A percentile compares a stretch with the other conserved stretches of the same genome.
Conservation (phyloP, 371 early-diverging fungal genomes). For the Mortierella sp. region DNA sequence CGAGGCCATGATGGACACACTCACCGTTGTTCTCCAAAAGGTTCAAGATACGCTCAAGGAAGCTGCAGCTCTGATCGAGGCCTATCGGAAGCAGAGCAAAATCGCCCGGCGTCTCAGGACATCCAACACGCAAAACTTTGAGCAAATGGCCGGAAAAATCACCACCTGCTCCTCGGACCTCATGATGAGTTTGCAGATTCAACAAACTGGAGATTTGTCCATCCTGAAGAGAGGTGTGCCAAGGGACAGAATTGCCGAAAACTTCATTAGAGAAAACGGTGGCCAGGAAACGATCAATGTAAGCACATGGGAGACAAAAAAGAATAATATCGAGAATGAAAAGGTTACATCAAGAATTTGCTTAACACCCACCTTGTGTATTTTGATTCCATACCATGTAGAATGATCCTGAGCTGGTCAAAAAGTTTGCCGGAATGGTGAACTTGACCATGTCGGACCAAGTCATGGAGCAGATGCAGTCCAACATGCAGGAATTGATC, state of each 20-base stretch:
- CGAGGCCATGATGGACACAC: constrained; percentile 22
- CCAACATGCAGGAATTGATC: constrained; percentile 46
- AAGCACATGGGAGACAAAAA: neutral
- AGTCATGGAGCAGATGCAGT: constrained; percentile 55
- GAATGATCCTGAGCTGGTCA: constrained; percentile 58
- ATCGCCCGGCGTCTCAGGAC: constrained; percentile 59
- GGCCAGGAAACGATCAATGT: constrained; percentile 54
- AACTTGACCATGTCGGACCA: constrained; percentile 53
- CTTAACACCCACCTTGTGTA: neutral
- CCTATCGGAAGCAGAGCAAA: constrained; percentile 59
- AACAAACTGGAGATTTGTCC: constrained; percentile 59
- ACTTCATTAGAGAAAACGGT: constrained; percentile 41
- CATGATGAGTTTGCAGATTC: constrained; percentile 62
- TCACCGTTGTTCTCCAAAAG: constrained; percentile 36
- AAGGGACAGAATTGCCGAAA: constrained; percentile 38
- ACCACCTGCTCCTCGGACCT: constrained; percentile 55
- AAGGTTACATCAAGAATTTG: neutral
- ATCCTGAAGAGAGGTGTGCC: constrained; percentile 50
- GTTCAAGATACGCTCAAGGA: constrained; percentile 58
- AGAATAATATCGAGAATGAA: neutral
- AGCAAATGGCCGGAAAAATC: constrained; percentile 36
- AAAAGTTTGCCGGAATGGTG: constrained; percentile 49
- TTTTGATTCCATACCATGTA: constrained; percentile 5
- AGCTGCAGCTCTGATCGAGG: constrained; percentile 53
- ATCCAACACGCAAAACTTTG: constrained; percentile 60